Evolutionary conservation across 1,139 yeast genomes (phyloP), one percentile per base, ranked within the genome.

Genomic region (Lodderomyces oxycetoniae): DNA sequence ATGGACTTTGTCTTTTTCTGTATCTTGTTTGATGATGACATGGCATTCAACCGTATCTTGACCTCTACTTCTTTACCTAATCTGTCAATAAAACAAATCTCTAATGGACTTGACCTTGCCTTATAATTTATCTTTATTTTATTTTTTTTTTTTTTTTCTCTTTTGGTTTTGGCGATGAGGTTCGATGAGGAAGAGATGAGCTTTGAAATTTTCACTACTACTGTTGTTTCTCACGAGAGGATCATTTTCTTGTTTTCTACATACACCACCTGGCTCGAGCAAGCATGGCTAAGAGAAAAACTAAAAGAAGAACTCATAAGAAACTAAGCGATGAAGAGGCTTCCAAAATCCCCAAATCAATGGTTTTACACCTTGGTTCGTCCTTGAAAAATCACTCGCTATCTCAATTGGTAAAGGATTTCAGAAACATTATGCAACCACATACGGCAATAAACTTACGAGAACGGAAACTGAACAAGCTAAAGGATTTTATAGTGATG

Each of bases 401-500:
- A 44, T 71, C 85, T 28, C 95, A 86, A 57, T 68, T 91, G 40
- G 96, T 89, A 13, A 71, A 73, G 43, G 99, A 91, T 57, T 79
- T 89, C 58, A 74, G 99, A 54, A 76, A 74, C 44, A 77, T 87
- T 43, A 88, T 91, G 96, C 93, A 87, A 55, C 99, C 99, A 17
- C 95, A 91, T 50, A 91, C 99, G 4, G 96, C 97, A 12, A 78
- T 87, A 48, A 83, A 79, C 47, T 71, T 93, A 42, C 72, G 81
- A 46, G 98, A 93, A 60, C 70, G 97, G 34, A 86, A 86, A 57
- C 70, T 86, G 30, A 93, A 93, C 57, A 82, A 79, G 52, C 68
- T 91, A 45, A 84, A 83, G 57, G 98, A 91, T 60, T 91, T 85
- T 50, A 74, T 89, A 13, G 95, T 88, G 15, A 89, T 91, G 96